Percentiles rank a stretch among this genome's conserved stretches.
phyloP scores from a whole-genome alignment of 2,329 filamentous ascomycete species.

The Graphium sp. region DNA sequence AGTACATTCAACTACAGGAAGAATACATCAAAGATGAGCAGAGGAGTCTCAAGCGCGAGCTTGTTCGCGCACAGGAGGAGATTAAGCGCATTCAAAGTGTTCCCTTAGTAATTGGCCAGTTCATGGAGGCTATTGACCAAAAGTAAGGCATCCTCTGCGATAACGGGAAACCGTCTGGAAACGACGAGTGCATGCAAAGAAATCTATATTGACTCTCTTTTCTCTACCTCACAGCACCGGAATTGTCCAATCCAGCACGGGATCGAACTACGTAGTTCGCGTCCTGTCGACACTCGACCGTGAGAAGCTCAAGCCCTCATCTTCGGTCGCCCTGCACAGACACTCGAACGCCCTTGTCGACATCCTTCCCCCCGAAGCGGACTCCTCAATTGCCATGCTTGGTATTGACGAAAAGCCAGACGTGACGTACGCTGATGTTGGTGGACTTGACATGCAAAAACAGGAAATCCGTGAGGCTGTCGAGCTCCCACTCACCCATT shows the following conservation, averaged over 20 bases:
- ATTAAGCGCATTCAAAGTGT: slow-evolving; percentile 99
- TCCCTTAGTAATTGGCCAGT: slow-evolving; percentile 93
- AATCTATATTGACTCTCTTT: slow-evolving; percentile 4
- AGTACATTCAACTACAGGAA: slow-evolving; percentile 95
- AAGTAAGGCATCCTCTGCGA: slow-evolving; percentile 55
- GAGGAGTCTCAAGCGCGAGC: slow-evolving; percentile 89
- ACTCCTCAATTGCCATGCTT: slow-evolving; percentile 97
- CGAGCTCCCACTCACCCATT: slow-evolving; percentile 90
- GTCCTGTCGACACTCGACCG: slow-evolving; percentile 97
- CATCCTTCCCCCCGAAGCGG: slow-evolving; percentile 94
- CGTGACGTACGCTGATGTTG: slow-evolving; percentile 93
- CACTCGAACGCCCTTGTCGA: slow-evolving; percentile 98
- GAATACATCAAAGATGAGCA: slow-evolving; percentile 99
- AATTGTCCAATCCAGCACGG: slow-evolving; percentile 95
- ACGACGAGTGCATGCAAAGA: too few relatives aligned
- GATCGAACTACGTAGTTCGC: slow-evolving; percentile 96
- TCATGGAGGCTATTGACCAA: slow-evolving; percentile 99
- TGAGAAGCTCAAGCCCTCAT: slow-evolving; percentile 94
- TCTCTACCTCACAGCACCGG: slow-evolving; percentile 53
- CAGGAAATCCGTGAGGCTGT: slow-evolving; percentile 98
- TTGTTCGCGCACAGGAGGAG: slow-evolving; percentile 94
- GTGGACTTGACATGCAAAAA: slow-evolving; percentile 98
- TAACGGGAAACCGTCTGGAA: too few relatives aligned
- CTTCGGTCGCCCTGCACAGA: slow-evolving; percentile 90
- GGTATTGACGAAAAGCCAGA: slow-evolving; percentile 95